Evolutionary conservation across 1,284 basidiomycete species (phyloP), one percentile per base, ranked within the genome.

Genomic region (Tilletia caries): DNA sequence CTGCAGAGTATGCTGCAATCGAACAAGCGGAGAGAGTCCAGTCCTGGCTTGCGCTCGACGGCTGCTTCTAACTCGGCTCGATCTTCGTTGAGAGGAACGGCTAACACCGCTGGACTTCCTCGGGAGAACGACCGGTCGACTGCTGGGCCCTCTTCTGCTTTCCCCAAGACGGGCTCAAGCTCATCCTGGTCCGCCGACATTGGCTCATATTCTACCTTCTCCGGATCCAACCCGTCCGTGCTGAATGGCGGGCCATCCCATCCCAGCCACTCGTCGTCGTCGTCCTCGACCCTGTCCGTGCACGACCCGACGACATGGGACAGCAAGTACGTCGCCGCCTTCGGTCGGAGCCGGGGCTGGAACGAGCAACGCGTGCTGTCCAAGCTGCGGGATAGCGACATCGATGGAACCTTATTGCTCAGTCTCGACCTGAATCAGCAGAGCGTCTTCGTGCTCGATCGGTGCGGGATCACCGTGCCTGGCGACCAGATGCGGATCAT

Each of bases 401-500:
- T 62, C 32, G 58, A 62, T 29, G 58, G 58, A 25, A 25, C 27
- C 29, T 29, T 62, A 29, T 29, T 62, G 6, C 58, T 62, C 58
- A 62, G 58, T n/a, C 58, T 62, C 58, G 58, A 62, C 29, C 34
- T 34, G 12, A 34, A 62, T 29, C 29, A 62, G 12, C 32, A 20
- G 32, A 62, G 58, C 33, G 33, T 62, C 32, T 62, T 62, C 20
- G 32, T 62, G 58, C 58, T 62, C 27, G 34, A 62, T 29, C 29
- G 34, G 32, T 62, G 58, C 58, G 58, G 58, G 4, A 62, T 62
- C 33, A n/a, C 10, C 6, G 58, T 62, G 18, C 58, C 58, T 23
- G 58, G 58, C 58, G 58, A 62, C 58, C 58, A 37, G 18, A 37
- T 62, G 12, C 58, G 58, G 27, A 37, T 62, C 58, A 62, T 62